These are phyloP conservation scores for Microsporum ferrugineum DNA, from an alignment of 2,329 filamentous ascomycete species.

Conservation along the genomic window DNA sequence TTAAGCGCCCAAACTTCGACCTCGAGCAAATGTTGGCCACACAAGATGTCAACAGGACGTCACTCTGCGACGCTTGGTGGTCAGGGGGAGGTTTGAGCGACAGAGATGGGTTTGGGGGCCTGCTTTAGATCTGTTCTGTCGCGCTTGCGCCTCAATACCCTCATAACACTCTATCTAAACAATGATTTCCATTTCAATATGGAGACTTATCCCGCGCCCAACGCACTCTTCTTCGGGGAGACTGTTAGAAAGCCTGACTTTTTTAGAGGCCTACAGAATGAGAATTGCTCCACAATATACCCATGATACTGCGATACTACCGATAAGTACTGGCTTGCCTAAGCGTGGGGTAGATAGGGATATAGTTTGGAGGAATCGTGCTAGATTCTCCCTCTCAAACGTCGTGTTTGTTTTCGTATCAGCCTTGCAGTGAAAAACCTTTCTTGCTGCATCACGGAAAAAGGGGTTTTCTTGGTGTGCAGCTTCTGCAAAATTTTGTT, in stretches of 20 bases:
- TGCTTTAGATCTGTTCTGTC: background rate
- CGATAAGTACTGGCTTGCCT: background rate
- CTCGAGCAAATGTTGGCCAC: background rate
- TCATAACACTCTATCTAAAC: too few relatives aligned
- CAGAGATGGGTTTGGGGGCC: background rate
- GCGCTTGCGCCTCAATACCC: background rate
- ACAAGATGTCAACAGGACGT: background rate
- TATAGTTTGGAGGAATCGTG: background rate
- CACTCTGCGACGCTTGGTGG: background rate
- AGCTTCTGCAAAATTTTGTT: background rate
- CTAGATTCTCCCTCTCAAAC: background rate
- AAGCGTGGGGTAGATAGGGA: background rate
- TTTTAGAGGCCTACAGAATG: background rate
- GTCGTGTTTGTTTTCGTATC: background rate
- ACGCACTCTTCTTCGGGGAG: background rate
- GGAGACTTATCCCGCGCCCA: background rate
- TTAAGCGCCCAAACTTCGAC: background rate
- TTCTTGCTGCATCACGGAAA: background rate
- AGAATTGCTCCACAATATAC: background rate
- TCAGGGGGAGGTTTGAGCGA: background rate
- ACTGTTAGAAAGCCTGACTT: background rate
- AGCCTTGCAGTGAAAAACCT: background rate
- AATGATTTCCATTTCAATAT: background rate
- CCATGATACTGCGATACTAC: background rate
- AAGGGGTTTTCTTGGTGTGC: background rate